Base-by-base conservation (phyloP, 208 protist genomes). In the Herpetomonas samuelpessoai region DNA sequence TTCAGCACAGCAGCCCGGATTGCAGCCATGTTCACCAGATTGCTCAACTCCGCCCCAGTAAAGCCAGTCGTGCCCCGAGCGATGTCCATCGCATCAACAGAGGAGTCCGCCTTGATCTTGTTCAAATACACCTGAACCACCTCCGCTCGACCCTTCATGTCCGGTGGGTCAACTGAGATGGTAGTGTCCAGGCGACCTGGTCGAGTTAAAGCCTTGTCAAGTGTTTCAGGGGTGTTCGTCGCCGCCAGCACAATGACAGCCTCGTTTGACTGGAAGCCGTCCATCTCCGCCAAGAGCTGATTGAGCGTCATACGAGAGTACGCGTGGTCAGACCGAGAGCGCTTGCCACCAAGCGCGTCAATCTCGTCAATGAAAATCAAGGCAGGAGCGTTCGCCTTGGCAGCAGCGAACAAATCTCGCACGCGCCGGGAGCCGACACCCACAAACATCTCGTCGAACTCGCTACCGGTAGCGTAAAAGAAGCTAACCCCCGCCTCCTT, bases 351-450 rank as follows among this genome's bases (percentile, higher is more conserved):
- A 9, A 99, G 76, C 0, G 97, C 93, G 72, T 99, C 98, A 58
- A 99, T 97, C 74, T 99, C 98, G 83, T 99, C 98, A 45, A 99
- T 99, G 69, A 99, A 99, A 46, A 99, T 98, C 54, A 99, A 93
- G 47, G 96, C 95, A 28, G 98, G 97, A 18, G 90, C 58, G 41
- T 90, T 60, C n/a, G 83, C 73, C 78, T 98, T 98, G 16, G 98
- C 98, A 16, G 87, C 83, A 0, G 79, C 86, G 70, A 99, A 99
- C 21, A 99, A 76, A 45, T 98, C 91, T 30, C 97, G 84, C 9
- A 99, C 87, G 29, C 97, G 85, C 24, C 84, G 81, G 12, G 97
- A 85, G 10, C 97, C 98, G 12, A 99, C 97, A 52, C 98, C 98
- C 9, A 99, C 97, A 91, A 97, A 99, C 84, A 99, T 97, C 71